These are phyloP conservation scores for Claviceps sp. DNA, from an alignment of 2,329 filamentous ascomycete genomes.

Conservation along the genomic window DNA sequence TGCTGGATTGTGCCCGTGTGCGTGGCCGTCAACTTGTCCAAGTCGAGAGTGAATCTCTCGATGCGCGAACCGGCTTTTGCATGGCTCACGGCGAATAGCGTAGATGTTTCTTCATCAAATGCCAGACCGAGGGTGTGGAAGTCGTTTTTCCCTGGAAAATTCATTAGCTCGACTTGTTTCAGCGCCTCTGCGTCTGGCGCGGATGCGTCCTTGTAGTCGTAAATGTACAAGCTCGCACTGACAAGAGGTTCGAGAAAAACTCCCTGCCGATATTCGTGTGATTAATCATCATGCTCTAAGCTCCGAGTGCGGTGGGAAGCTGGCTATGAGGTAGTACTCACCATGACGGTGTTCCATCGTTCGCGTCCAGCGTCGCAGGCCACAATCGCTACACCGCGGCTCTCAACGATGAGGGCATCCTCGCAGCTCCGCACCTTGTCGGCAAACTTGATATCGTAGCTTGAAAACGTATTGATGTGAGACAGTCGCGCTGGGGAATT, in stretches of 20 bases:
- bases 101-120: conserved; percentile 20
- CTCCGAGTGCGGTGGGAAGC: neutral
- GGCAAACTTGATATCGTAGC: conserved; percentile 20
- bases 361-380: conserved; percentile 27
- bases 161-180: conserved; percentile 10
- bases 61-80: conserved; percentile 20
- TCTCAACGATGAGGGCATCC: conserved; percentile 24
- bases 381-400: conserved; percentile 21
- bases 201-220: conserved; percentile 18
- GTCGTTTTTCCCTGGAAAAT: conserved; percentile 17
- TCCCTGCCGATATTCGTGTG: conserved; percentile 9
- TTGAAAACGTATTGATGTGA: conserved; percentile 14
- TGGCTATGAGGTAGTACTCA: conserved; percentile 3
- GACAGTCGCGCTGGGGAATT: conserved; percentile 19
- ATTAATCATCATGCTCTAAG: neutral
- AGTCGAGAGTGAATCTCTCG: conserved; percentile 26
- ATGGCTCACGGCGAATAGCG: conserved; percentile 26
- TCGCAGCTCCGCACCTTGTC: conserved; percentile 27
- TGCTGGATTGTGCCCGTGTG: conserved; percentile 24
- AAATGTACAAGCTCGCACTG: conserved; percentile 22
- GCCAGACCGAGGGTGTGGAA: conserved; percentile 28
- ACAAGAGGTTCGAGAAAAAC: conserved; percentile 10
- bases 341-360: conserved; percentile 29
- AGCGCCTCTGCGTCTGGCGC: conserved; percentile 9
- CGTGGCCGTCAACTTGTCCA: conserved; percentile 18